Percentiles rank a stretch among this genome's conserved stretches.
Evolutionary conservation across 2,329 filamentous ascomycete genomes (phyloP).

Genomic region (Lachnellula cervina): DNA sequence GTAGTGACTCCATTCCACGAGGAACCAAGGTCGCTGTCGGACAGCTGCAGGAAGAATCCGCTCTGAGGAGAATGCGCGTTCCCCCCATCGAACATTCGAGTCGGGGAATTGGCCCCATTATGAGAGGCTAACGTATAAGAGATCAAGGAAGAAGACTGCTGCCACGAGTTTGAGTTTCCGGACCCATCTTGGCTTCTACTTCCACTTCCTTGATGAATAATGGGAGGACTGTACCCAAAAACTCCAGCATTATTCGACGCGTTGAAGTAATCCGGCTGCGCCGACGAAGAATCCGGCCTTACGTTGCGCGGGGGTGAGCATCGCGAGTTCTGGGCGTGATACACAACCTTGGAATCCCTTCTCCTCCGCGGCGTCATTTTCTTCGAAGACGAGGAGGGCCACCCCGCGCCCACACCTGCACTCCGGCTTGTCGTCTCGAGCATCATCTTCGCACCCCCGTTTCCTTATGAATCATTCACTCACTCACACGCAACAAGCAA

Average conservation of each 20-base stretch:
- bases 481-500: background rate
- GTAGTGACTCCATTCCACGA: constrained; percentile 16
- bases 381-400: background rate
- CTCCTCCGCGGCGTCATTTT: constrained; percentile 9
- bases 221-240: constrained; percentile 9
- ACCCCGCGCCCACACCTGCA: background rate
- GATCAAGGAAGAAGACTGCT: constrained; percentile 6
- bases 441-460: background rate
- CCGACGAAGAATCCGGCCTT: background rate
- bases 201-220: constrained; percentile 9
- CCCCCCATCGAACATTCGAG: constrained; percentile 11
- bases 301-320: constrained; percentile 3
- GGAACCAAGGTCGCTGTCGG: constrained; percentile 12
- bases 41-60: constrained; percentile 13
- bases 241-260: background rate
- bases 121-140: constrained; percentile 19
- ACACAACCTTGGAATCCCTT: constrained; percentile 19
- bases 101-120: constrained; percentile 12
- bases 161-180: constrained; percentile 9
- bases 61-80: constrained; percentile 13
- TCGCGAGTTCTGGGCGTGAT: constrained; percentile 4
- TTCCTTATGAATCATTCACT: background rate
- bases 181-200: constrained; percentile 2
- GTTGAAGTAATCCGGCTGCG: background rate
- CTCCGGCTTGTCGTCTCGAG: background rate